Evolutionary conservation across 1,284 basidiomycete species (phyloP).

Genomic region (Malassezia obtusa): DNA sequence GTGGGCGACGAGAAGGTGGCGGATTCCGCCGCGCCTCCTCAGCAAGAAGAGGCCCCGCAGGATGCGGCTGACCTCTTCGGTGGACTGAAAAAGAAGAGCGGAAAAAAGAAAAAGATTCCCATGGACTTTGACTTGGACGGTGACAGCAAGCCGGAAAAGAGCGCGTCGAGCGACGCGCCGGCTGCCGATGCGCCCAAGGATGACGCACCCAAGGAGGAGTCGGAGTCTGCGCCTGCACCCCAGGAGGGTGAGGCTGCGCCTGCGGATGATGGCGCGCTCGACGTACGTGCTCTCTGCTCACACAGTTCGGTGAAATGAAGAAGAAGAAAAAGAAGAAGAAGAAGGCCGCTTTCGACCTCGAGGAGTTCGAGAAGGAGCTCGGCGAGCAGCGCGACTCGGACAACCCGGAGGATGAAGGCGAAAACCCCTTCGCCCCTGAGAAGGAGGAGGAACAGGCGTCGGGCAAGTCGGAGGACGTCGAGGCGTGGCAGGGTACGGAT

Average conservation of each 20-base stretch:
- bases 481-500: constrained; percentile 73
- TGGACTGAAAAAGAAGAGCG: constrained; percentile 78
- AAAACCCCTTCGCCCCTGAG: constrained; percentile 34
- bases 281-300: constrained; percentile 29
- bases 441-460: constrained; percentile 20
- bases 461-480: constrained; percentile 21
- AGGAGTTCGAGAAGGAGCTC: constrained; percentile 48
- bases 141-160: not conserved
- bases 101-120: constrained; percentile 76
- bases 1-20: constrained; percentile 14
- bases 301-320: constrained; percentile 53
- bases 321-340: constrained; percentile 51
- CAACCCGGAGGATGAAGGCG: constrained; percentile 54
- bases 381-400: constrained; percentile 52
- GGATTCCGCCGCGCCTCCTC: constrained; percentile 9
- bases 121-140: constrained; percentile 61
- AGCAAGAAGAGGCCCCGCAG: constrained; percentile 47
- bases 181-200: not conserved
- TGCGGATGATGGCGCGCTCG: constrained; percentile 24
- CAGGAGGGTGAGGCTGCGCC: constrained; percentile 19
- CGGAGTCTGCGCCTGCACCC: not conserved
- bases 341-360: constrained; percentile 48
- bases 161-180: not conserved
- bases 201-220: not conserved
- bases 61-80: constrained; percentile 74